Evolutionary conservation across 257 asterid species (phyloP), one percentile per base, ranked within the genome.

Genomic region (Osmanthus fragrans): DNA sequence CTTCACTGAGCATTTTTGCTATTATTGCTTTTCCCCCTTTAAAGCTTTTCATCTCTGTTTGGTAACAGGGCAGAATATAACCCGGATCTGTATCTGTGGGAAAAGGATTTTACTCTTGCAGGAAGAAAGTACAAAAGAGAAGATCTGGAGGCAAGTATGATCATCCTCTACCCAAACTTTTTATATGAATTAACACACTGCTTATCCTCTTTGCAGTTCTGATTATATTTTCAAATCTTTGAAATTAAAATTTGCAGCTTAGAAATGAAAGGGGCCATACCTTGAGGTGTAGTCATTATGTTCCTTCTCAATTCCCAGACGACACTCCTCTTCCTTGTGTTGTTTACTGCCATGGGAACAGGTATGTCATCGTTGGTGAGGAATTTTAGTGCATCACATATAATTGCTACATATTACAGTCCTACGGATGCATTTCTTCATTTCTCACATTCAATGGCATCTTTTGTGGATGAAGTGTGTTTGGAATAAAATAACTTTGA

Each of bases 121-220:
- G 97, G 96, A 74, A 87, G 91, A 73, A 92, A 87, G 79, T 96
- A 96, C 86, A 84, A 83, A 84, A 86, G 99, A 86, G 87, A 86
- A 87, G 99, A 96, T 85, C 75, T 96, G 87, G 98, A 96, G 99
- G 99, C 99, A 96, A 93, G 99, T 90, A 88, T 79, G 97, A 96
- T 80, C 90, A 89, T 85, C 84, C 77, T 80, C 85, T 84, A 82
- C 83, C 80, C 73, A 68, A 81, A 76, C 79, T 82, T 73, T 23
- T 69, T 73, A 27, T 42, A 42, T 81, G 71, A 70, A 70, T 72
- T 75, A 37, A 21, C 74, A 69, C 71, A 36, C 36, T 60, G 4
- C 58, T 32, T 76, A 23, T 39, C 72, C 42, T 34, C 32, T 40
- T 49, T 74, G 49, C 65, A 54, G 37, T 70, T 75, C 64, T 74